Conservation (phyloP, 169 alveolate genomes). For the Plasmodium vivax region DNA sequence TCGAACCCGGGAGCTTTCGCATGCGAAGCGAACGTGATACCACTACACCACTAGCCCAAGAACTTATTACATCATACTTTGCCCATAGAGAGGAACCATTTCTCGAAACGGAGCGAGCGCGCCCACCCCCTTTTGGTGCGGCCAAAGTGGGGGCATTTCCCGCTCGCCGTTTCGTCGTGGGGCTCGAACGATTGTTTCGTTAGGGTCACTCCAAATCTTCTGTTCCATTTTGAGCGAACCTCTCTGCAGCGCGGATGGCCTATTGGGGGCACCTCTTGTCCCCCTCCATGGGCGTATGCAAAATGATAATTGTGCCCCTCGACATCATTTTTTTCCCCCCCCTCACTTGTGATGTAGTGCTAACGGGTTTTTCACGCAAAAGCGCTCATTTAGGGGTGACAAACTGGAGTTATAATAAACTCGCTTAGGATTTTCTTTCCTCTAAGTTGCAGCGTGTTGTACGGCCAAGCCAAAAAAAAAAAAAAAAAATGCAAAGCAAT, state of each 20-base stretch:
- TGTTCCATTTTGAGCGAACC: not conserved
- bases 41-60: slow-evolving; percentile 96
- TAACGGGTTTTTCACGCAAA: not conserved
- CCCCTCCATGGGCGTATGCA: not conserved
- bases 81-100: not conserved
- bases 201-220: not conserved
- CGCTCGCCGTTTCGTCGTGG: not conserved
- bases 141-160: not conserved
- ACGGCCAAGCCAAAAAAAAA: not conserved
- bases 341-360: not conserved
- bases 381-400: not conserved
- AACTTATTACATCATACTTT: too few relatives aligned
- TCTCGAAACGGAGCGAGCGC: not conserved
- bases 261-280: not conserved
- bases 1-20: slow-evolving; percentile 98
- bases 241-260: not conserved
- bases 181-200: not conserved
- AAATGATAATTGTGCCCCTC: not conserved
- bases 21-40: slow-evolving; percentile 98
- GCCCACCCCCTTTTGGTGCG: not conserved
- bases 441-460: not conserved
- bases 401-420: not conserved
- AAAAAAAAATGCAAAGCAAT: too few relatives aligned
- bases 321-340: not conserved
- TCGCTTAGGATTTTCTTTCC: not conserved